Evolutionary conservation across 1,139 yeast species (phyloP).

Genomic region (Protomyces gravidus): DNA sequence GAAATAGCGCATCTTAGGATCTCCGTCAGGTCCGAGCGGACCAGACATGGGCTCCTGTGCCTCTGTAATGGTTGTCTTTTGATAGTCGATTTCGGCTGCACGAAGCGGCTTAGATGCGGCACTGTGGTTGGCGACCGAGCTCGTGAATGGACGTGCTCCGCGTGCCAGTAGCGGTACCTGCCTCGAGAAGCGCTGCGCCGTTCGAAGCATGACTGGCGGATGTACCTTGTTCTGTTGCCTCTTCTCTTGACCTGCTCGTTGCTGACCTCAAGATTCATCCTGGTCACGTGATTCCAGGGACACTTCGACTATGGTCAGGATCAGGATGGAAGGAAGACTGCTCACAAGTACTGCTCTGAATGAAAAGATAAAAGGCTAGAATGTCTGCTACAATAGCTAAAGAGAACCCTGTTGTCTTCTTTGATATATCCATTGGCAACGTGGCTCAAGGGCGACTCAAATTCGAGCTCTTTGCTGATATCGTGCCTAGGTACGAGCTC

Average conservation of each 20-base stretch:
- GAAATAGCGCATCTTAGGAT: slow-evolving; percentile 28
- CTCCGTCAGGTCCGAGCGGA: slow-evolving; percentile 17
- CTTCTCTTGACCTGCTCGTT: too few relatives aligned
- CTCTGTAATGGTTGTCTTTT: slow-evolving; percentile 24
- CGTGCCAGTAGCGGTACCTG: background rate
- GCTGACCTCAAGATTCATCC: too few relatives aligned
- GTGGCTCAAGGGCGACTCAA: slow-evolving; percentile 46
- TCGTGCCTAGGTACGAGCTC: slow-evolving; percentile 45
- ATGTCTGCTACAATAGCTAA: background rate
- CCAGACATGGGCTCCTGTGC: slow-evolving; percentile 16
- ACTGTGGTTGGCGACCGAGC: background rate
- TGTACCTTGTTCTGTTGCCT: background rate
- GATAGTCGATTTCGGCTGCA: slow-evolving; percentile 12
- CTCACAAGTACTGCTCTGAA: too few relatives aligned
- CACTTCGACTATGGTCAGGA: too few relatives aligned
- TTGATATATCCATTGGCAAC: slow-evolving; percentile 34
- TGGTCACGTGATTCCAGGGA: too few relatives aligned
- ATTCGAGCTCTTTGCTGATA: slow-evolving; percentile 46
- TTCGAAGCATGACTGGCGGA: background rate
- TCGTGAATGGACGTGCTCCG: background rate
- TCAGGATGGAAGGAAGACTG: too few relatives aligned
- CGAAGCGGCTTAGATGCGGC: slow-evolving; percentile 25
- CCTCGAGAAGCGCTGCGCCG: background rate
- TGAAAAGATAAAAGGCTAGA: too few relatives aligned
- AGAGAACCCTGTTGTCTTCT: slow-evolving; percentile 10